Conservation (phyloP, 192 early-diverging fungal genomes). For the Coemansia sp. region DNA sequence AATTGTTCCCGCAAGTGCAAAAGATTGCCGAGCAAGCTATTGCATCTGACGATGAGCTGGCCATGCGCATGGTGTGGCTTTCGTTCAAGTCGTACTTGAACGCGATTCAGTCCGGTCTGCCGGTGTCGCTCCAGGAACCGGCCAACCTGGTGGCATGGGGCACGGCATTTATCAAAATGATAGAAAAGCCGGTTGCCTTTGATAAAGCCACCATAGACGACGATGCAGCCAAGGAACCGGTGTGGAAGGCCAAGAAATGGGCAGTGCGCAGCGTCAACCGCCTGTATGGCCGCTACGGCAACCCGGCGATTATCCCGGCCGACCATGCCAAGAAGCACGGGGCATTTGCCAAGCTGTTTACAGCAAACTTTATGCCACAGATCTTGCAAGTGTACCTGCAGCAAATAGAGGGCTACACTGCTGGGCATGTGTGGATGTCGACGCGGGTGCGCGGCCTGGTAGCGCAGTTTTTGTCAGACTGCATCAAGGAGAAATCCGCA, state of each 20-base stretch:
- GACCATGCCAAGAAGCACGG: slow-evolving; percentile 48
- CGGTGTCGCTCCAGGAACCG: slow-evolving; percentile 60
- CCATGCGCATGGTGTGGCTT: slow-evolving; percentile 80
- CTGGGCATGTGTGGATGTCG: slow-evolving; percentile 71
- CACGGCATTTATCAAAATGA: slow-evolving; percentile 77
- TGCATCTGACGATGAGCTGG: slow-evolving; percentile 63
- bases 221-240: slow-evolving; percentile 77
- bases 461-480: slow-evolving; percentile 74
- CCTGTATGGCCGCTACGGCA: slow-evolving; percentile 72
- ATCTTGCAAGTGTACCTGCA: slow-evolving; percentile 82
- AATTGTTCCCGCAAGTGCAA: slow-evolving; percentile 75
- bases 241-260: slow-evolving; percentile 97
- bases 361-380: slow-evolving; percentile 86
- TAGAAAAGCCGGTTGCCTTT: slow-evolving; percentile 64
- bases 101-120: slow-evolving; percentile 61
- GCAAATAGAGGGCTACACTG: slow-evolving; percentile 75
- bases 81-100: slow-evolving; percentile 80
- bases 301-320: slow-evolving; percentile 62
- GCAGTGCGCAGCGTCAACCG: slow-evolving; percentile 84
- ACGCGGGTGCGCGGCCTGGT: slow-evolving; percentile 67
- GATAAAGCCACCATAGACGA: slow-evolving; percentile 59
- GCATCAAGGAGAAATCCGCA: slow-evolving; percentile 83
- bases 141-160: slow-evolving; percentile 83
- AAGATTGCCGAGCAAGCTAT: slow-evolving; percentile 69
- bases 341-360: slow-evolving; percentile 79